A percentile compares a stretch with the other conserved stretches of the same genome.
These are phyloP conservation scores for Trametes sp. DNA, from an alignment of 1,284 basidiomycete genomes.

Conservation along the genomic window DNA sequence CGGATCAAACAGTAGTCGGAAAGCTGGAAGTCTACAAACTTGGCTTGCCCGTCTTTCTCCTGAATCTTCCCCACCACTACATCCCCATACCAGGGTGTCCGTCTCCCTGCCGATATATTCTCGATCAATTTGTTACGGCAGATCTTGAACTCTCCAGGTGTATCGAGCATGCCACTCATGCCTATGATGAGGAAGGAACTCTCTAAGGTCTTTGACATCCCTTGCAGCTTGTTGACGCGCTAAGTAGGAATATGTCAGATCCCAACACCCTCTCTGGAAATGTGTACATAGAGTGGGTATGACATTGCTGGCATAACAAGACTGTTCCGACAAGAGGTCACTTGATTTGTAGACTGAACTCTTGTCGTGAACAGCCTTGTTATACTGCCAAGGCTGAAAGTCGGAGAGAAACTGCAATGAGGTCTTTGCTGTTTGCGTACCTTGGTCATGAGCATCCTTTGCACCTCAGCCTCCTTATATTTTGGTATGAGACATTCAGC, in stretches of 20 bases:
- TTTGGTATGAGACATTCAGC: neutral
- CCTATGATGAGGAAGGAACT: neutral
- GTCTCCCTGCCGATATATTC: neutral
- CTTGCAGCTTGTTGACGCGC: neutral
- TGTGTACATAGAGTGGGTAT: no score
- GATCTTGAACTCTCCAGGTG: neutral
- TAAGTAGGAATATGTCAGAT: neutral
- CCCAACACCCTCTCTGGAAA: neutral
- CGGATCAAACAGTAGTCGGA: neutral
- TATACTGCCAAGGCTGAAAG: no score
- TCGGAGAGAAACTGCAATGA: no score
- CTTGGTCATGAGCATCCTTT: neutral
- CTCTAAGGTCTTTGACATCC: neutral
- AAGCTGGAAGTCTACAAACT: neutral
- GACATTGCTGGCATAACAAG: neutral
- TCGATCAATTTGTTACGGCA: neutral
- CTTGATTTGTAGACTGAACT: neutral
- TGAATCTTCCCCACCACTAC: neutral
- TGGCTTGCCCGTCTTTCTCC: neutral
- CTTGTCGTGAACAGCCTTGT: neutral
- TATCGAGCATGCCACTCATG: neutral
- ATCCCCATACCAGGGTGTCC: neutral
- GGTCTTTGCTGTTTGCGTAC: neutral
- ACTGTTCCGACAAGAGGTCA: neutral
- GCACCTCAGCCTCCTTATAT: neutral